Base-by-base conservation (phyloP, 2,329 filamentous ascomycete species). In the Zalaria obscura region DNA sequence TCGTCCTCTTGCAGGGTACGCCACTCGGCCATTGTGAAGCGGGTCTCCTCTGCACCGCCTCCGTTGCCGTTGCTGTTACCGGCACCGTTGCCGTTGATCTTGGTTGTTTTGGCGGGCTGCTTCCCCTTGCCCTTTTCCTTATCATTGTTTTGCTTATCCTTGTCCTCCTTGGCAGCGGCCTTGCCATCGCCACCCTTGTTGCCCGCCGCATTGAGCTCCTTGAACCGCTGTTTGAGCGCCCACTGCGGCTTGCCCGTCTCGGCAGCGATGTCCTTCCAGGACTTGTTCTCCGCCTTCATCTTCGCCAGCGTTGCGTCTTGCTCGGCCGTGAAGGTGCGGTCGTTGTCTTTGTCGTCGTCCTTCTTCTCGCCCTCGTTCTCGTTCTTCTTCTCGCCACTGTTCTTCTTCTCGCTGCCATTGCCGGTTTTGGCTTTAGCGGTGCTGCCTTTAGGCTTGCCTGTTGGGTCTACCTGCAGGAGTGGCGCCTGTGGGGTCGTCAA, bases 241-340 rank as follows among this genome's bases (percentile, higher is more conserved):
- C 38, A 35, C 34, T 52, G 43, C 1, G 45, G 28, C 35, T 61
- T 61, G 3, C 50, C 53, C 3, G 65, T 18, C 8, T 52, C 52
- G 4, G 47, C 28, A 0, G 45, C 54, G 32, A 66, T 61, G 0
- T 53, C 36, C 2, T 45, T 48, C 61, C 59, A 65, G 5, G 42
- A 27, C 2, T 45, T 53, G 27, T 51, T 50, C 3, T 51, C 52
- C 2, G 37, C 49, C 45, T 63, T 64, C 49, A 64, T 41, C 5
- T 54, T 49, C 11, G 63, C 46, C 3, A 70, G 43, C 45, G 55
- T 60, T 3, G 55, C 53, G 37, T 70, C 66, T 40, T 69, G 56
- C 33, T 62, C 60, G 1, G 53, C 38, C 0, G 60, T 64, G 48
- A 55, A 65, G 25, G 32, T 27, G 28, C 37, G 32, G 5, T 46